Evolutionary conservation across 2,329 filamentous ascomycete species (phyloP), one percentile per base, ranked within the genome.

Genomic region (Allantophomopsis cytisporea): DNA sequence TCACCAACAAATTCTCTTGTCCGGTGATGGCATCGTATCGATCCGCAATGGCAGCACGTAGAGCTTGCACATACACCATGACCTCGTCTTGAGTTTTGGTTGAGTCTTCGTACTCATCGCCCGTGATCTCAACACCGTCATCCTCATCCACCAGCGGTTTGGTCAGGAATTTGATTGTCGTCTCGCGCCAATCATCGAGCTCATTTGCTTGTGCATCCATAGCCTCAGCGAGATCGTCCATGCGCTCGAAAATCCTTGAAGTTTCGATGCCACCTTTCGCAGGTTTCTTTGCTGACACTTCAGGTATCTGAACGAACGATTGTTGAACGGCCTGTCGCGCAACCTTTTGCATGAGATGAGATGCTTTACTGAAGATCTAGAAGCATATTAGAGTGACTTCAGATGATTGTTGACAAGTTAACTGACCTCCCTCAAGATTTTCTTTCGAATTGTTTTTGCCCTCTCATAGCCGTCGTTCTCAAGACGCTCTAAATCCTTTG

Each of bases 61-160:
- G 65, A 7, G 75, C 78, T 54, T 87, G 78, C 42, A 94, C 81
- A 52, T 93, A 94, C 6, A 83, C 83, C 59, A 89, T 84, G 33
- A 95, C 73, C 54, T 93, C 78, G 44, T 95, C 89, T 59, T 96
- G 89, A 35, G 80, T 72, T 55, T 84, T 84, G 0, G 87, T 85
- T 0, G 89, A 94, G 23, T 83, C 75, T 48, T 86, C 83, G 45
- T 94, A 91, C 55, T 96, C 91, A 43, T 95, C 81, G 17, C 91
- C 91, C 10, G 86, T 89, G 2, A 77, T 71, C 42, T 94, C 85
- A 8, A 71, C 60, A n/a, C 64, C 65, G 13, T 76, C 76, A 32
- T 94, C 86, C 52, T 91, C 78, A 49, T 96, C 91, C 14, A 96
- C 76, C 2, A 96, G 67, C 0, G 84, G 76, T 43, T 77, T 71